These are phyloP conservation scores for Cytidiella melzeri DNA, from an alignment of 768 basidiomycete genomes.

Conservation along the genomic window DNA sequence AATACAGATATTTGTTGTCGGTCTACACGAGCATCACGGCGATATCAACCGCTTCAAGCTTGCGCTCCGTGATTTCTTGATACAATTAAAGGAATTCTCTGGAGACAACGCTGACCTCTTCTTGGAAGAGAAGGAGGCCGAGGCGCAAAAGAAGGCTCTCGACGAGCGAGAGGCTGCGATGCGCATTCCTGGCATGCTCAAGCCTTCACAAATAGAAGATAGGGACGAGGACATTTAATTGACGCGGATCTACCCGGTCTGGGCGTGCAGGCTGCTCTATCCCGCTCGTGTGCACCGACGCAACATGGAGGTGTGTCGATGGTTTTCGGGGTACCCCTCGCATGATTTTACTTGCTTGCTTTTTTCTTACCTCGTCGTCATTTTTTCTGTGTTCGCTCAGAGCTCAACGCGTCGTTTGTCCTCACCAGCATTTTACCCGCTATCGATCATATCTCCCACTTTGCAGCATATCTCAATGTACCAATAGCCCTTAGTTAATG, in stretches of 20 bases:
- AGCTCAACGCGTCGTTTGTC: not conserved
- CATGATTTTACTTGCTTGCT: slow-evolving; percentile 11
- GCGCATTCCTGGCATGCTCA: slow-evolving; percentile 97
- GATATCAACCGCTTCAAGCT: slow-evolving; percentile 91
- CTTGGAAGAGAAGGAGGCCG: slow-evolving; percentile 91
- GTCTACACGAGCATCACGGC: slow-evolving; percentile 64
- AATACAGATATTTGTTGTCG: slow-evolving; percentile 62
- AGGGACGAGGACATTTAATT: slow-evolving; percentile 80
- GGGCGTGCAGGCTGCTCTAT: not conserved
- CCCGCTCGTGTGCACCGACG: no score
- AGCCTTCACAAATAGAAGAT: slow-evolving; percentile 91
- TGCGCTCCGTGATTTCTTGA: slow-evolving; percentile 93
- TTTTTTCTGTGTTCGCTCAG: slow-evolving; percentile 2
- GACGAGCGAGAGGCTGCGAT: slow-evolving; percentile 86
- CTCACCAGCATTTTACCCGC: slow-evolving; percentile 10
- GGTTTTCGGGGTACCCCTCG: no score
- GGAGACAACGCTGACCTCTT: slow-evolving; percentile 90
- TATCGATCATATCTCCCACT: slow-evolving; percentile 8
- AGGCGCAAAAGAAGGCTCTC: slow-evolving; percentile 67
- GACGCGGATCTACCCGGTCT: not conserved
- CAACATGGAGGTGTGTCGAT: no score
- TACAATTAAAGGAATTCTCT: slow-evolving; percentile 96
- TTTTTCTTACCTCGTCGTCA: no score
- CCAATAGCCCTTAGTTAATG: slow-evolving; percentile 11
- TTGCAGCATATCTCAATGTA: slow-evolving; percentile 16